Base-by-base conservation (phyloP, 2,329 filamentous ascomycete species). In the Cladosporium sp. region DNA sequence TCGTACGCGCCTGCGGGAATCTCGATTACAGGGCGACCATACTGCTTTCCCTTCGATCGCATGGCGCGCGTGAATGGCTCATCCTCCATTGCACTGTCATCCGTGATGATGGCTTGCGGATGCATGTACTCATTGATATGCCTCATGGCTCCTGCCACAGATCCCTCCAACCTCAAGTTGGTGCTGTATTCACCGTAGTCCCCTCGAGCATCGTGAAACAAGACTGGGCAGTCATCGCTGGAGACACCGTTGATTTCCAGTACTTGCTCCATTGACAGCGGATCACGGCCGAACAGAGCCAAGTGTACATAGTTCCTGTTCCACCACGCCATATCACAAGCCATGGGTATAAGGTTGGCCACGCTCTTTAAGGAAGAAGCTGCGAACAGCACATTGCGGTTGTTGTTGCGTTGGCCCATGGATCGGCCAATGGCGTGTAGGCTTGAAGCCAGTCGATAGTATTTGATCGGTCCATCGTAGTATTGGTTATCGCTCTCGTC, bases 251-350 rank as follows among this genome's bases (percentile, higher is more conserved):
- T 96, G 53, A 96, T 75, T 47, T 82, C 75, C 59, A 85, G 76
- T 27, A 97, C 74, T 29, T 87, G 80, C 12, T 83, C 77, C 44
- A 95, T 68, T 0, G 80, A 72, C 44, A 96, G 79, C 11, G 84
- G 79, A 53, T 84, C 85, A 53, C 85, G 79, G 43, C 90, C 86
- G 71, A 95, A 79, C 3, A 97, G 70, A 0, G 82, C 85, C 64
- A 95, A 85, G 66, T 97, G 92, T 7, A 96, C 89, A 55, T 83
- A 78, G 62, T 83, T 95, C 52, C 79, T 75, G 50, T 80, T 76
- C 67, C 83, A 78, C 18, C 68, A 68, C 6, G 84, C 84, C 91
- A 96, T 96, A 60, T 88, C 81, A 68, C 93, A 97, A 5, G 91
- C 89, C 64, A 96, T 75, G 1, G 90, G 89, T 27, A 96, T 72